Evolutionary conservation across 2,329 filamentous ascomycete genomes (phyloP), one percentile per base, ranked within the genome.

Genomic region (Leptographium radiaticola): DNA sequence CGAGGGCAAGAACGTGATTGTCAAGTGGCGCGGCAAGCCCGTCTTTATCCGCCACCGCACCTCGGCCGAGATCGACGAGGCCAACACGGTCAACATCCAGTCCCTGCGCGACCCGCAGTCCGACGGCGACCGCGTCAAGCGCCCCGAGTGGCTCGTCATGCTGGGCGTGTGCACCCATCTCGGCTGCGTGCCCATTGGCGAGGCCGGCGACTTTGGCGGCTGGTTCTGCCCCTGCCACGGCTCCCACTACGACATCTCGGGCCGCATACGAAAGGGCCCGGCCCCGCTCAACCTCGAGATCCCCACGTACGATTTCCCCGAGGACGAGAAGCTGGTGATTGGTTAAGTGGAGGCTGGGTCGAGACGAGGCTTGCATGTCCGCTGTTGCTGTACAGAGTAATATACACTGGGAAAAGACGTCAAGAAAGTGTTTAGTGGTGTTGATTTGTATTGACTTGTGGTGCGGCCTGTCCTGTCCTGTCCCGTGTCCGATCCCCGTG

Each of bases 201-300:
- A 98, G 79, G 89, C 93, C 61, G 93, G 93, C 71, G 94, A 98
- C 74, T 98, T 78, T 67, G 93, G 93, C 70, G 93, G 93, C 69
- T 98, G 93, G 93, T 98, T 98, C 86, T 98, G 93, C 80, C 93
- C 93, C 62, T 98, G 93, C 87, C 93, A 98, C 82, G 93, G 93
- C 73, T 96, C 90, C 64, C 93, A 98, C 80, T 98, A 98, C 83
- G 93, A 98, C 71, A 97, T 98, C 72, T 97, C 90, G 60, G 93
- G 93, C 71, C 89, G 93, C 74, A 88, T 95, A 81, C 85, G 93
- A 78, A 96, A 88, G 81, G 93, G 93, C 62, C 93, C 93, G 60
- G 93, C 93, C 58, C 93, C 93, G 62, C 82, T 98, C 67, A 98
- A 98, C 80, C 83, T 98, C 68, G 93, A 97, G 77, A 83, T 97